phyloP scores from a whole-genome alignment of 2,329 filamentous ascomycete genomes.

The Hypoxylon sp. region DNA sequence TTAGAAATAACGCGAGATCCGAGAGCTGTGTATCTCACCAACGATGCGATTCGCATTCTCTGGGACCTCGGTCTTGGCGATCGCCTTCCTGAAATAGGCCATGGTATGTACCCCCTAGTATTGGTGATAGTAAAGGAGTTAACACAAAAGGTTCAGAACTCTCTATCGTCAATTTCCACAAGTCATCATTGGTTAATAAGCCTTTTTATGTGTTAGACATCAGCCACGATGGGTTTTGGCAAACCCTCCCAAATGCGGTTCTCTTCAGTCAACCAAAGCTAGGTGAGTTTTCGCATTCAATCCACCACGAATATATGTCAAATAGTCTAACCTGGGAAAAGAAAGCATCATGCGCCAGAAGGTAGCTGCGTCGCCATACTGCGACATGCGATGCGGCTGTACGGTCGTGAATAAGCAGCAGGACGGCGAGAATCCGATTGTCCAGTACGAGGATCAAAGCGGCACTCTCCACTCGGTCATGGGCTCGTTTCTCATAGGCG shows the following conservation, averaged over 20 bases:
- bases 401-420: conserved; percentile 32
- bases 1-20: conserved; percentile 38
- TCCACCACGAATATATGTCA: too few species aligned
- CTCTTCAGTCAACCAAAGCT: conserved; percentile 39
- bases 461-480: conserved; percentile 13
- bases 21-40: conserved; percentile 38
- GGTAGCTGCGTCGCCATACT: conserved; percentile 27
- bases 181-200: conserved; percentile 27
- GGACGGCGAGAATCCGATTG: conserved; percentile 9
- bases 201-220: conserved; percentile 32
- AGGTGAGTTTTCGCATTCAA: too few species aligned
- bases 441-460: conserved; percentile 29
- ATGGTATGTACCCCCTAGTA: conserved; percentile 28
- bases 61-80: conserved; percentile 38
- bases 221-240: conserved; percentile 23
- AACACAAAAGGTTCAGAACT: conserved; percentile 14
- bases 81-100: conserved; percentile 35
- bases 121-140: not conserved
- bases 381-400: conserved; percentile 35
- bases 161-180: conserved; percentile 35
- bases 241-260: conserved; percentile 35
- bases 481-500: conserved; percentile 49
- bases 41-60: conserved; percentile 40
- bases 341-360: conserved; percentile 32
- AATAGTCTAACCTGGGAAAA: conserved; percentile 22